A percentile compares a stretch with the other conserved stretches of the same genome.
Evolutionary conservation across 805 yeast genomes (phyloP).

Genomic region (Vanderwaltozyma verrucispora): DNA sequence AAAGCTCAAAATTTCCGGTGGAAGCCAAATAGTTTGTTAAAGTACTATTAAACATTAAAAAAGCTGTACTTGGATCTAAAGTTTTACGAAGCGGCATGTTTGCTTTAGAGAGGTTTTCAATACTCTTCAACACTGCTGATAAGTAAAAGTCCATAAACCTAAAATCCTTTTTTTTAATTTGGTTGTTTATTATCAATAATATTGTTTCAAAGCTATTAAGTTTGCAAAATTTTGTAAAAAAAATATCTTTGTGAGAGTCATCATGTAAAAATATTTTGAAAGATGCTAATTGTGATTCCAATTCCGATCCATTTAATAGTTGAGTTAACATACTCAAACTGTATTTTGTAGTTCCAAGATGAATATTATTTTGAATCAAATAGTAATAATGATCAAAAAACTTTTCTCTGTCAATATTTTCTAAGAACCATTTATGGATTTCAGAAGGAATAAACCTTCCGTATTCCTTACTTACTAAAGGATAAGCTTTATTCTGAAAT

Average conservation of each 20-base stretch:
- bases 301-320: constrained; percentile 21
- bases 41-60: constrained; percentile 16
- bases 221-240: constrained; percentile 12
- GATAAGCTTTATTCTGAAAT: constrained; percentile 13
- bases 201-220: constrained; percentile 17
- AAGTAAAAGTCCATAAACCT: constrained; percentile 14
- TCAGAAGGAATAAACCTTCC: constrained; percentile 13
- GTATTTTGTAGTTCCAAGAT: constrained; percentile 9
- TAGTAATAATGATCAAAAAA: constrained; percentile 17
- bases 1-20: constrained; percentile 15
- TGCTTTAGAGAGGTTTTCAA: constrained; percentile 1
- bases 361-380: constrained; percentile 17
- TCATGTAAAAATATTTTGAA: constrained; percentile 18
- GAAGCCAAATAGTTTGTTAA: constrained; percentile 12
- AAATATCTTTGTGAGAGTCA: constrained; percentile 6
- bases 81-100: too few relatives aligned
- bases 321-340: constrained; percentile 8
- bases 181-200: constrained; percentile 7
- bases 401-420: constrained; percentile 9
- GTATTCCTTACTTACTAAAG: constrained; percentile 4
- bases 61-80: constrained; percentile 1
- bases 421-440: constrained; percentile 23
- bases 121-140: constrained; percentile 14
- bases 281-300: constrained; percentile 19
- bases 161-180: constrained; percentile 12